Percentiles rank a stretch among this genome's conserved stretches.
These are phyloP conservation scores for Alternaria brassicicola DNA, from an alignment of 2,329 filamentous ascomycete genomes.

Conservation along the genomic window DNA sequence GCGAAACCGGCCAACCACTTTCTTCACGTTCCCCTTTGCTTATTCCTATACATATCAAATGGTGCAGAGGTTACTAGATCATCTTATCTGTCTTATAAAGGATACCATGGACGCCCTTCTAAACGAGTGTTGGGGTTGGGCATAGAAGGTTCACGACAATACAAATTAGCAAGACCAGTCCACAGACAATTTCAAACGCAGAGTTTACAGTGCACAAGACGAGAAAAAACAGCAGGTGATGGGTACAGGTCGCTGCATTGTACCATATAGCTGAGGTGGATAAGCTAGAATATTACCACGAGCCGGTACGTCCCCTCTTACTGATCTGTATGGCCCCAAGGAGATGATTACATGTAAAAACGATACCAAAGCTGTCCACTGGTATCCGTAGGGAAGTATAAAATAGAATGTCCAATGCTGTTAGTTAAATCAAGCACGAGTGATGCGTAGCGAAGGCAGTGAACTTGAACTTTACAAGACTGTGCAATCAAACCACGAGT, in stretches of 20 bases:
- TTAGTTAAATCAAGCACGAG: neutral
- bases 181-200: neutral
- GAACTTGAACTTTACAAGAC: neutral
- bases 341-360: neutral
- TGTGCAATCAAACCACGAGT: neutral
- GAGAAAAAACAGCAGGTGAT: neutral
- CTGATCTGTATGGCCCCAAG: neutral
- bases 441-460: neutral
- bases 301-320: neutral
- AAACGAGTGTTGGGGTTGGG: neutral
- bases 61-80: neutral
- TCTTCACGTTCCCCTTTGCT: neutral
- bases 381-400: neutral
- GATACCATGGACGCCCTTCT: neutral
- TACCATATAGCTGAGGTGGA: neutral
- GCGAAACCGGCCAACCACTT: neutral
- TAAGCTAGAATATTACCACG: neutral
- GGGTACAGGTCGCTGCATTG: too few relatives aligned
- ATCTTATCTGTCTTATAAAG: neutral
- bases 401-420: too few relatives aligned
- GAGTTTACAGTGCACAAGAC: neutral
- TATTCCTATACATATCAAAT: too few relatives aligned
- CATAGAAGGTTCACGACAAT: neutral
- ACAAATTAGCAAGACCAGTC: neutral
- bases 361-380: neutral